Percentiles rank a stretch among this genome's conserved stretches.
Conservation (phyloP, 2,329 filamentous ascomycete species). For the Nectriaceae sp. region DNA sequence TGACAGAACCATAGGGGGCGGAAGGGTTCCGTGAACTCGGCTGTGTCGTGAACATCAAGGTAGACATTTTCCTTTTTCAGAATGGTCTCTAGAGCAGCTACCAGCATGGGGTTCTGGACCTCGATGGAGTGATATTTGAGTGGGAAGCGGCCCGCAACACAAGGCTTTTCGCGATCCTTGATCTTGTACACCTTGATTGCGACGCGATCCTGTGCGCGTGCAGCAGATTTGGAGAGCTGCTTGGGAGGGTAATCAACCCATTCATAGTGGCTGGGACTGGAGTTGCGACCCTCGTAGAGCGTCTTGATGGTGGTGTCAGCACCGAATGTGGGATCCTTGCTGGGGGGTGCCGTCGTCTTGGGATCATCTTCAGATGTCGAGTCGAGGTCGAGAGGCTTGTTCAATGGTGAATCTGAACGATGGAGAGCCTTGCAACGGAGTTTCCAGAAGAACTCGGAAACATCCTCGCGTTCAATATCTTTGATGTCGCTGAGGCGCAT, state of each 20-base stretch:
- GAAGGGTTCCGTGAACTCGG: slow-evolving; percentile 43
- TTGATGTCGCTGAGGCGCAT: slow-evolving; percentile 15
- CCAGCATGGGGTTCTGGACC: slow-evolving; percentile 44
- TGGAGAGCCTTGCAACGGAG: slow-evolving; percentile 34
- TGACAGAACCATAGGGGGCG: slow-evolving; percentile 46
- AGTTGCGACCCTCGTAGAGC: slow-evolving; percentile 40
- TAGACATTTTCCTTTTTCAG: slow-evolving; percentile 43
- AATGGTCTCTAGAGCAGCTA: slow-evolving; percentile 45
- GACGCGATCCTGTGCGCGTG: slow-evolving; percentile 38
- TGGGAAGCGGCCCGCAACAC: slow-evolving; percentile 38
- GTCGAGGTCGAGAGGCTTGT: slow-evolving; percentile 18
- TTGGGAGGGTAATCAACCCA: slow-evolving; percentile 46
- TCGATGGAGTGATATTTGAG: slow-evolving; percentile 44
- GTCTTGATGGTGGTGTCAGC: slow-evolving; percentile 37
- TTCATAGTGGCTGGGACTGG: slow-evolving; percentile 25
- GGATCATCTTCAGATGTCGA: slow-evolving; percentile 15
- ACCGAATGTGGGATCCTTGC: slow-evolving; percentile 31
- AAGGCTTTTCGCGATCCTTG: slow-evolving; percentile 43
- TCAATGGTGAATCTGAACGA: slow-evolving; percentile 18
- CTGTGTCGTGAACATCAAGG: slow-evolving; percentile 39
- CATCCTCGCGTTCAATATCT: slow-evolving; percentile 17
- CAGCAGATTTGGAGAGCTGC: slow-evolving; percentile 41
- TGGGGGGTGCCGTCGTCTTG: slow-evolving; percentile 4
- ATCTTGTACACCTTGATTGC: slow-evolving; percentile 50
- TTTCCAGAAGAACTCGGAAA: slow-evolving; percentile 34